Percentiles rank a stretch among this genome's conserved stretches.
Evolutionary conservation across 352 stramenopile species (phyloP).

Genomic region (Phytophthora chlamydospora): DNA sequence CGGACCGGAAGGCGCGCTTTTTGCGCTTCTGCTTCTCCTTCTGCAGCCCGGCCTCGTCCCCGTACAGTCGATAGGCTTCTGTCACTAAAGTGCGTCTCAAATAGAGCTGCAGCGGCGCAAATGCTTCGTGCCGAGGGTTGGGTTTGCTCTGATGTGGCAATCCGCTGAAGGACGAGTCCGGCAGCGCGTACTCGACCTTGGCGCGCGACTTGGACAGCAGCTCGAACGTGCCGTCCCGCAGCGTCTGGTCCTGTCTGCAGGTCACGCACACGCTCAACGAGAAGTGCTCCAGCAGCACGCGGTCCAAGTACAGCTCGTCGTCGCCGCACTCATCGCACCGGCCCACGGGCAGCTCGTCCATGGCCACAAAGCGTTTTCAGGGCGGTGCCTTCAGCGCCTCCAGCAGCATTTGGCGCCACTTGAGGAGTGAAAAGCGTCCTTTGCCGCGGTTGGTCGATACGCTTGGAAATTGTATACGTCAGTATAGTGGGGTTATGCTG

Average conservation of each 20-base stretch:
- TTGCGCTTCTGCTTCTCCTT: conserved; percentile 53
- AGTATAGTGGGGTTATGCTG: conserved; percentile 10
- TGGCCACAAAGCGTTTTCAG: neutral
- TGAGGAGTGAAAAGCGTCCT: conserved; percentile 1
- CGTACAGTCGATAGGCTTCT: conserved; percentile 61
- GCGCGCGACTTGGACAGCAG: conserved; percentile 65
- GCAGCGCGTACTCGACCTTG: conserved; percentile 62
- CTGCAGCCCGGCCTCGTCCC: conserved; percentile 46
- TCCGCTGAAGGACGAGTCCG: conserved; percentile 62
- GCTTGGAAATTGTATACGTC: conserved; percentile 11
- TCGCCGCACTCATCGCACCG: conserved; percentile 58
- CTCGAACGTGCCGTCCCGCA: conserved; percentile 61
- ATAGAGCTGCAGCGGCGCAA: conserved; percentile 72
- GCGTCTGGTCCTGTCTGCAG: conserved; percentile 66
- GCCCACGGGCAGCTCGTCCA: conserved; percentile 36
- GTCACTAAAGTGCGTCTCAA: conserved; percentile 56
- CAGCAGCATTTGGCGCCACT: conserved; percentile 3
- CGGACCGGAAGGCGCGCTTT: conserved; percentile 52
- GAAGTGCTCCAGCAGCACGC: conserved; percentile 57
- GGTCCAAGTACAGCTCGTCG: conserved; percentile 56
- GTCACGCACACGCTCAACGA: conserved; percentile 58
- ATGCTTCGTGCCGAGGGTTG: conserved; percentile 71
- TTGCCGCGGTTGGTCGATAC: neutral
- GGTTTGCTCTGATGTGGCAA: conserved; percentile 57
- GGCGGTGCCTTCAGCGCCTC: conserved; percentile 1